Percentiles rank a stretch among this genome's conserved stretches.
phyloP scores from a whole-genome alignment of 495 filamentous ascomycete genomes.

The Annulohypoxylon moriforme region DNA sequence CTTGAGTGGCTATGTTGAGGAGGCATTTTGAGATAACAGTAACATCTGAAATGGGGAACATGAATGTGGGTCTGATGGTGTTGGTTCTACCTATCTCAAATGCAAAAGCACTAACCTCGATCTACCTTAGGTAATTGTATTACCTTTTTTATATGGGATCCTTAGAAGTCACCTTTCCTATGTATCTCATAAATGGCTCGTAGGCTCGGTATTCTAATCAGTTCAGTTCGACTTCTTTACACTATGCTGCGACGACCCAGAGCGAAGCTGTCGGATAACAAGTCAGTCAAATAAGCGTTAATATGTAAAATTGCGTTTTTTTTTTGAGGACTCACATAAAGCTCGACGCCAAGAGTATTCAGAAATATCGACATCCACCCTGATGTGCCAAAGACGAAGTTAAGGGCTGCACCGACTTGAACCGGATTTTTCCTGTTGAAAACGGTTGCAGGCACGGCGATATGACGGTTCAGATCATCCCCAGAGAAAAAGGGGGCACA shows the following conservation, averaged over 20 bases:
- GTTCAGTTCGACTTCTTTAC: background rate
- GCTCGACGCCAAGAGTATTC: slow-evolving; percentile 60
- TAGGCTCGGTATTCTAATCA: background rate
- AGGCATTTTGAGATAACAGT: no score
- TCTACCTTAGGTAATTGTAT: no score
- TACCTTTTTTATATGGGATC: no score
- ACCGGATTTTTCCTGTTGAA: slow-evolving; percentile 38
- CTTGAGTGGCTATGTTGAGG: background rate
- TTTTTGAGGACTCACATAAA: slow-evolving; percentile 53
- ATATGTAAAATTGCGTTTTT: background rate
- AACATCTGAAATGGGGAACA: no score
- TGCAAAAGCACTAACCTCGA: no score
- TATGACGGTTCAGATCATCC: slow-evolving; percentile 36
- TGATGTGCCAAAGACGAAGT: slow-evolving; percentile 56
- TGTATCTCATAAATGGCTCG: background rate
- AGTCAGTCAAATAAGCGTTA: slow-evolving; percentile 8
- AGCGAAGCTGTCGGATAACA: slow-evolving; percentile 46
- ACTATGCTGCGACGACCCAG: slow-evolving; percentile 48
- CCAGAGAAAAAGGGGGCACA: slow-evolving; percentile 49
- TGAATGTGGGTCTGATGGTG: no score
- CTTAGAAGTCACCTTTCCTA: background rate
- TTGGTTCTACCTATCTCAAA: no score
- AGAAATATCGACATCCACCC: slow-evolving; percentile 59
- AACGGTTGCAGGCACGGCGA: slow-evolving; percentile 50
- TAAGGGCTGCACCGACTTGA: slow-evolving; percentile 52